These are phyloP conservation scores for Malus fusca DNA, from an alignment of 306 rosid genomes.

Conservation along the genomic window DNA sequence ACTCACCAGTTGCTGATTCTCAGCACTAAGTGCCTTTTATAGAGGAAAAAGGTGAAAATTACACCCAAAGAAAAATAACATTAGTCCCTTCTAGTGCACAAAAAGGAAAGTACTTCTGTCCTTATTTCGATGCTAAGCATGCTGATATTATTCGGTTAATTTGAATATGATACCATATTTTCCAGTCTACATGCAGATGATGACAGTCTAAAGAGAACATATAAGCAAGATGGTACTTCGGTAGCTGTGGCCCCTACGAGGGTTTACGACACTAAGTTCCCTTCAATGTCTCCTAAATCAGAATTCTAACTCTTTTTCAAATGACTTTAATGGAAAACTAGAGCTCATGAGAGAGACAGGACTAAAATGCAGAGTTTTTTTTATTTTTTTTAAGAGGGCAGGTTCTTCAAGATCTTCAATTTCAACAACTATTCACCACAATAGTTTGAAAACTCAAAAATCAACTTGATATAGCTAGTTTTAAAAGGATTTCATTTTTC, in stretches of 20 bases:
- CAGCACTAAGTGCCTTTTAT: conserved; percentile 53
- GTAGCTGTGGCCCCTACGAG: conserved; percentile 13
- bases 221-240: conserved; percentile 1
- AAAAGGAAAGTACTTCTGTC: background rate
- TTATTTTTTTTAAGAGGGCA: background rate
- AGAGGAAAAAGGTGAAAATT: background rate
- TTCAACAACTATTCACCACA: background rate
- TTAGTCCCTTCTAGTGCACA: background rate
- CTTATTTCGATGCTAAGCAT: background rate
- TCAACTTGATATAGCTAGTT: background rate
- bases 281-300: background rate
- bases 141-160: background rate
- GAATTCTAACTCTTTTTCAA: background rate
- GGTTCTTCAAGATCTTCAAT: background rate
- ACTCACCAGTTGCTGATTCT: conserved; percentile 55
- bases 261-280: conserved; percentile 12
- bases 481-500: background rate
- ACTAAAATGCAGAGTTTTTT: background rate
- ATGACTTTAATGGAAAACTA: background rate
- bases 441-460: background rate
- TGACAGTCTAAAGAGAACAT: conserved; percentile 15
- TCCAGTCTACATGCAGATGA: conserved; percentile 18
- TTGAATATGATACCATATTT: conserved; percentile 11
- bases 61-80: background rate
- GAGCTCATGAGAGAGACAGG: background rate